Evolutionary conservation across 352 stramenopile species (phyloP).

Genomic region (Phytophthora kernoviae): DNA sequence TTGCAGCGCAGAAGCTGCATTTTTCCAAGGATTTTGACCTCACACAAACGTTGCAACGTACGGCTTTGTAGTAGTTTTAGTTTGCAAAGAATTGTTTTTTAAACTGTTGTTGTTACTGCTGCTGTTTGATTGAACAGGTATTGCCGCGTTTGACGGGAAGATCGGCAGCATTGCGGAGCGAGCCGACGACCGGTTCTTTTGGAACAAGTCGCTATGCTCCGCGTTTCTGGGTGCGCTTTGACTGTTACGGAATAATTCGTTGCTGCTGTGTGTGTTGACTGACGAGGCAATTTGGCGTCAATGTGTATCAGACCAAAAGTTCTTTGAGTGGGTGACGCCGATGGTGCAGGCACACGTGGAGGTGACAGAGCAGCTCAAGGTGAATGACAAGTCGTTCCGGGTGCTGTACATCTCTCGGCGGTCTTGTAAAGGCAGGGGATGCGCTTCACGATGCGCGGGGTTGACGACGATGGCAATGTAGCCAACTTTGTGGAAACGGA

Average conservation of each 20-base stretch:
- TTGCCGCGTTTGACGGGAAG: conserved; percentile 56
- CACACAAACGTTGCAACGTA: conserved; percentile 81
- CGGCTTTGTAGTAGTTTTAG: not conserved
- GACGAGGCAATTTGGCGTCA: not conserved
- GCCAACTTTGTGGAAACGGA: conserved; percentile 97
- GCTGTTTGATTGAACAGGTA: conserved; percentile 32
- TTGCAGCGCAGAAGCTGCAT: conserved; percentile 68
- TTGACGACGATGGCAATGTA: conserved; percentile 90
- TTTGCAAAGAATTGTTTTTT: conserved; percentile 4
- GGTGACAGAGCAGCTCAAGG: conserved; percentile 48
- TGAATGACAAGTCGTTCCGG: conserved; percentile 59
- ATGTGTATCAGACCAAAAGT: conserved; percentile 58
- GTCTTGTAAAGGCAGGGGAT: conserved; percentile 84
- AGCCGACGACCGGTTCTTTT: conserved; percentile 93
- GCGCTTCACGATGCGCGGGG: conserved; percentile 93
- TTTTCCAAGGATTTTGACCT: conserved; percentile 81
- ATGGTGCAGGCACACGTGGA: conserved; percentile 81
- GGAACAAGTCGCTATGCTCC: conserved; percentile 85
- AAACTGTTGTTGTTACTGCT: not conserved
- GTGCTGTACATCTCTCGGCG: conserved; percentile 79
- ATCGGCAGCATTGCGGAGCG: conserved; percentile 61
- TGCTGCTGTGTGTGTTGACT: not conserved
- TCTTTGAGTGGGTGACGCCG: conserved; percentile 78
- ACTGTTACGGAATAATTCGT: not conserved
- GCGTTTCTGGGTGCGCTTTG: conserved; percentile 52